A percentile compares a stretch with the other conserved stretches of the same genome.
These are phyloP conservation scores for Glutinoglossum americanum DNA, from an alignment of 495 filamentous ascomycete genomes.

Conservation along the genomic window DNA sequence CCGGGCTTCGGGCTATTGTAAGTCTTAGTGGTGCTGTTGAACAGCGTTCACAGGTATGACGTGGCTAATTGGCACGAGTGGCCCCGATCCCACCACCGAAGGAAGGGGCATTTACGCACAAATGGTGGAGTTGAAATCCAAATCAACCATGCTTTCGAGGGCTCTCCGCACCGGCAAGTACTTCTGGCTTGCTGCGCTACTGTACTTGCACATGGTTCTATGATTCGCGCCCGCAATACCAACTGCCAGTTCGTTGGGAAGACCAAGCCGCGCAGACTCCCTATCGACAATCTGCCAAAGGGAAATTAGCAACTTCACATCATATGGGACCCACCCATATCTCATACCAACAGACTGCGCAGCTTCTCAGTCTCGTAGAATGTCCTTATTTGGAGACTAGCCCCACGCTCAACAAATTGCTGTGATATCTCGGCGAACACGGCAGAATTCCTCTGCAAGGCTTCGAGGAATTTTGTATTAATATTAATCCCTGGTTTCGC, in stretches of 20 bases:
- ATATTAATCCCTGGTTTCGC: not conserved
- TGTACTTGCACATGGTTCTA: slow-evolving; percentile 3
- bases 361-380: slow-evolving; percentile 5
- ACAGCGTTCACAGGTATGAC: too few relatives aligned
- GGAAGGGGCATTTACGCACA: too few relatives aligned
- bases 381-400: not conserved
- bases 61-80: too few relatives aligned
- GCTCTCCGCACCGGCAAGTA: not conserved
- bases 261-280: slow-evolving; percentile 1
- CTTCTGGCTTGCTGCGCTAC: not conserved
- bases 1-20: too few relatives aligned
- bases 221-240: slow-evolving; percentile 1
- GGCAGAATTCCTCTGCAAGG: not conserved
- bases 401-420: slow-evolving; percentile 4
- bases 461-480: slow-evolving; percentile 1
- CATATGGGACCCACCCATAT: not conserved
- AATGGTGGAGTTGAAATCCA: too few relatives aligned
- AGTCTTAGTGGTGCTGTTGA: too few relatives aligned
- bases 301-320: not conserved
- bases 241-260: slow-evolving; percentile 1
- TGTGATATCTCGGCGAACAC: slow-evolving; percentile 1
- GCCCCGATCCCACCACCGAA: too few relatives aligned
- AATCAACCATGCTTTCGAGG: not conserved
- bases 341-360: not conserved
- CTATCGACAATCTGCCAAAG: slow-evolving; percentile 4